Base-by-base conservation (phyloP, 148 eudicot genomes). In the Arctostaphylos glauca region DNA sequence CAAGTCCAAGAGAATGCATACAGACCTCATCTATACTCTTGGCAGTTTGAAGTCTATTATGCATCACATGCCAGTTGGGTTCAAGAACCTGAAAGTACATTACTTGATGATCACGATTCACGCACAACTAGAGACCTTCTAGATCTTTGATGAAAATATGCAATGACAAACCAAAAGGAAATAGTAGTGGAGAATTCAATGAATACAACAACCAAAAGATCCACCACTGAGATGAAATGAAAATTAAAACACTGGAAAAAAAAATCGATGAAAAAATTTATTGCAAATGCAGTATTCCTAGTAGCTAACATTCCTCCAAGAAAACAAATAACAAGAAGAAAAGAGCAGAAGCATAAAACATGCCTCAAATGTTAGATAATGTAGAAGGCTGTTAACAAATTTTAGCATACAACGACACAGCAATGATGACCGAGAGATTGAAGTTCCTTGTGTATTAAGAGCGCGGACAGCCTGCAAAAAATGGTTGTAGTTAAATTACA, bases 1-100 rank as follows among this genome's bases (percentile, higher is more conserved):
- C 49, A 73, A 59, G 31, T 62, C 12, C 41, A 82, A 19, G 3
- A 43, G 38, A 78, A 52, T 38, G 31, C 25, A 23, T 60, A 18
- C 76, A 54, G 85, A 96, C 99, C 99, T 96, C 96, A 77, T 94
- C 98, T 83, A 96, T 96, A 89, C 98, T 94, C 85, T 91, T 96
- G 74, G 99, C 97, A 81, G 92, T 90, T 85, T 91, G 93, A 86
- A 94, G 92, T 86, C 94, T 90, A 84, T 83, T 92, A 82, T 90
- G 93, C 97, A 96, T 92, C 88, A 92, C 90, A 81, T 96, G 98
- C 96, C 98, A 94, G 88, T 94, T 94, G 48, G 99, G 99, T 89
- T 96, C 99, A 86, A 96, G 90, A 83, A 96, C 99, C 99, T 96
- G 92, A 78, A 87, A 77, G 83, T 78, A 64, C 49, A 80, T 66